phyloP scores from a whole-genome alignment of 2,329 filamentous ascomycete genomes.

The Stemphylium lycopersici region DNA sequence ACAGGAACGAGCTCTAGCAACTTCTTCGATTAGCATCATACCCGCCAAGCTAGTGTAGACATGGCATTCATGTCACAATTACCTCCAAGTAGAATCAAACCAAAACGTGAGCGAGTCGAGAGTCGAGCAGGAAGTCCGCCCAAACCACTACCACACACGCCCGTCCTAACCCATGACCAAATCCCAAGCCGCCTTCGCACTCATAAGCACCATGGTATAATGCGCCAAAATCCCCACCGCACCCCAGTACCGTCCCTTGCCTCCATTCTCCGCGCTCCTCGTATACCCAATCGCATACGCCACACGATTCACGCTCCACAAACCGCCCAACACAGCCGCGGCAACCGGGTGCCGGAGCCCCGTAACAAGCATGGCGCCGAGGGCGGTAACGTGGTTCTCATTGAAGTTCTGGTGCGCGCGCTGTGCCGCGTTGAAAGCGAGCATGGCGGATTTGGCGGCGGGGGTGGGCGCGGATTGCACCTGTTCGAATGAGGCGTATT shows the following conservation, averaged over 20 bases:
- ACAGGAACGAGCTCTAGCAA: background rate
- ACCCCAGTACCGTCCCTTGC: slow-evolving; percentile 54
- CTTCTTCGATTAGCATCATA: too few species aligned
- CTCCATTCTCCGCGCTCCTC: slow-evolving; percentile 43
- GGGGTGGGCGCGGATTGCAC: slow-evolving; percentile 48
- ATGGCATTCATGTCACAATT: too few species aligned
- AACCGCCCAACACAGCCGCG: slow-evolving; percentile 53
- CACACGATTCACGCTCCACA: slow-evolving; percentile 59
- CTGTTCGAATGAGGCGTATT: slow-evolving; percentile 63
- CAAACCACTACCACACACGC: too few species aligned
- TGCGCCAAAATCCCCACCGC: slow-evolving; percentile 41
- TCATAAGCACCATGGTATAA: slow-evolving; percentile 36
- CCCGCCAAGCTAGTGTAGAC: too few species aligned
- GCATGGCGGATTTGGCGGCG: slow-evolving; percentile 51
- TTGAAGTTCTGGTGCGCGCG: slow-evolving; percentile 62
- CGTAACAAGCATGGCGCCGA: slow-evolving; percentile 59
- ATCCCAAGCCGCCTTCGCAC: slow-evolving; percentile 35
- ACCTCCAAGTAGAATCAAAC: too few species aligned
- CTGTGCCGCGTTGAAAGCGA: slow-evolving; percentile 54
- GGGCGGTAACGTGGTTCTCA: slow-evolving; percentile 62
- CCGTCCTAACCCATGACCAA: slow-evolving; percentile 25
- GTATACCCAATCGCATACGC: slow-evolving; percentile 59
- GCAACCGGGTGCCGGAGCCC: slow-evolving; percentile 61
- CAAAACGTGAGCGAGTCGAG: too few species aligned
- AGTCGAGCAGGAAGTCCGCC: too few species aligned